Evolutionary conservation across 1,139 yeast genomes (phyloP).

Genomic region (Zygoascus sp.): DNA sequence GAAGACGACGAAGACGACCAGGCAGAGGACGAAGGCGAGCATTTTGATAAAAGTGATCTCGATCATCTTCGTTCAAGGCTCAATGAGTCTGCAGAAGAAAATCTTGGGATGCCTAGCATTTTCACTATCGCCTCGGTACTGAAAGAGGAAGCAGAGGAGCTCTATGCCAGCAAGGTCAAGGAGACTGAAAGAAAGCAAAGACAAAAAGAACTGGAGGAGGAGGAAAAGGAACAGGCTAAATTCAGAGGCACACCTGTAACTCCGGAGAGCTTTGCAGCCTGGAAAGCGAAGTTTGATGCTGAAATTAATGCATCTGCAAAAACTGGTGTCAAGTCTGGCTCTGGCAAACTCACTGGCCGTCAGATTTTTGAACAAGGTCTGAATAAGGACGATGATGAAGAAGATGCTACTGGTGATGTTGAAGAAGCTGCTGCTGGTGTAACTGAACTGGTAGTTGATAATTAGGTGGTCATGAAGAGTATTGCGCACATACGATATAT

Average conservation of each 20-base stretch:
- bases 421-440: not conserved
- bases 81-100: conserved; percentile 55
- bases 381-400: conserved; percentile 58
- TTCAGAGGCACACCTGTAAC: conserved; percentile 77
- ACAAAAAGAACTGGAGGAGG: conserved; percentile 50
- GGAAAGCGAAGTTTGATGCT: conserved; percentile 64
- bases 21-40: conserved; percentile 12
- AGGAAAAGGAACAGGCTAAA: conserved; percentile 72
- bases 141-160: conserved; percentile 72
- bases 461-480: not conserved
- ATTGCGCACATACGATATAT: too few relatives aligned
- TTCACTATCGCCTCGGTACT: conserved; percentile 71
- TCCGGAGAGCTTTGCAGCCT: conserved; percentile 56
- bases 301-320: conserved; percentile 48
- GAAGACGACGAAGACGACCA: conserved; percentile 18
- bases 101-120: conserved; percentile 80
- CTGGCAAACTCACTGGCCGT: conserved; percentile 73
- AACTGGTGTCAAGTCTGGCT: conserved; percentile 37
- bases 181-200: conserved; percentile 52
- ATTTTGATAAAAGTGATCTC: conserved; percentile 31
- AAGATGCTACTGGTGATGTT: conserved; percentile 21
- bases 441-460: not conserved
- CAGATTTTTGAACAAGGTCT: conserved; percentile 88
- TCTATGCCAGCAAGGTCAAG: conserved; percentile 55
- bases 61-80: conserved; percentile 45